Evolutionary conservation across 2,329 filamentous ascomycete genomes (phyloP).

Genomic region (Xylaria sp.): DNA sequence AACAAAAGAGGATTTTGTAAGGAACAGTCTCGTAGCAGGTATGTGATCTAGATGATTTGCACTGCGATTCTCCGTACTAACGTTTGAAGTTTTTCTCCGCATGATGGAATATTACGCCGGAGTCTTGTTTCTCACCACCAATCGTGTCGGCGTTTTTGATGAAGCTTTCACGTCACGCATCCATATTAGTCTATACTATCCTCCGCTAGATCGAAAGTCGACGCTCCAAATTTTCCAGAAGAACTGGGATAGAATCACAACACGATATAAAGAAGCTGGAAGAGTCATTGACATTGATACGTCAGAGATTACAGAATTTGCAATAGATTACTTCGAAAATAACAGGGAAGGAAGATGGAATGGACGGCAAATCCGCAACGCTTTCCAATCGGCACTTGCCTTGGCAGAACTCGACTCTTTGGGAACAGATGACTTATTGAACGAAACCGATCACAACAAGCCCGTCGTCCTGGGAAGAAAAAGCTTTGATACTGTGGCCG

Average conservation of each 20-base stretch:
- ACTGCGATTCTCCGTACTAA: not conserved
- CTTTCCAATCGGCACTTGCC: conserved; percentile 35
- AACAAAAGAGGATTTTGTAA: conserved; percentile 37
- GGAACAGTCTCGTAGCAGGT: conserved; percentile 49
- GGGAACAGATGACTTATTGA: conserved; percentile 8
- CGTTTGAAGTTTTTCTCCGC: conserved; percentile 48
- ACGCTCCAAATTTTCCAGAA: conserved; percentile 36
- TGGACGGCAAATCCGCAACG: conserved; percentile 44
- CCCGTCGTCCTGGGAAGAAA: conserved; percentile 10
- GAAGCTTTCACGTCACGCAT: conserved; percentile 54
- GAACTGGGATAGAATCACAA: conserved; percentile 32
- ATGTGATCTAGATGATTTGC: not conserved
- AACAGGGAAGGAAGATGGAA: conserved; percentile 38
- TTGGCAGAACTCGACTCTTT: conserved; percentile 24
- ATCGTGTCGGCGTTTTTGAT: conserved; percentile 54
- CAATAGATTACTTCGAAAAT: conserved; percentile 29
- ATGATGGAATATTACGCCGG: conserved; percentile 52
- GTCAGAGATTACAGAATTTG: conserved; percentile 29
- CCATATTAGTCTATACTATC: conserved; percentile 51
- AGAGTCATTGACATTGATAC: conserved; percentile 13
- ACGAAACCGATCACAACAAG: conserved; percentile 2
- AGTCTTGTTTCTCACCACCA: conserved; percentile 55
- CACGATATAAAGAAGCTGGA: conserved; percentile 22
- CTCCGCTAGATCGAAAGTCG: conserved; percentile 30
- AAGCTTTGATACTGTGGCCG: conserved; percentile 21